Base-by-base conservation (phyloP, 495 filamentous ascomycete genomes). In the Lasiosphaeria ovina region DNA sequence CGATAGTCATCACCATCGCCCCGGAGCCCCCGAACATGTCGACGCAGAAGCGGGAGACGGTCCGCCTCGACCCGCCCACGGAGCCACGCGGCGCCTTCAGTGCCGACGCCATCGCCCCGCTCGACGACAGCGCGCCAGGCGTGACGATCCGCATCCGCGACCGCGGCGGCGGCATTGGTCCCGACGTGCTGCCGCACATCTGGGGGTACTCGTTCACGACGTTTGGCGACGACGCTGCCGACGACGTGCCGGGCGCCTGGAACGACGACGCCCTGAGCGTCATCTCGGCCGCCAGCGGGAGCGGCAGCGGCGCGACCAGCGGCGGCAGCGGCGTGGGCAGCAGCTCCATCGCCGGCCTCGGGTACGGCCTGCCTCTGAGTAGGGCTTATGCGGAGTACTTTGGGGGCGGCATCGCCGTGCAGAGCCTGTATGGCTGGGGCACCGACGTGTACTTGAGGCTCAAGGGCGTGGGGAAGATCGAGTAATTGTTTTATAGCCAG, bases 321-420 rank as follows among this genome's bases (percentile, higher is more conserved):
- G 76, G 98, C 33, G 94, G 94, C 3, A 98, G 98, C 75, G 94
- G 94, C 11, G 66, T 98, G 3, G 86, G 86, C 40, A 76, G 83
- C 3, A 89, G 85, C 66, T 91, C 87, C 55, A 92, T 98, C 60
- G 94, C 94, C 0, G 92, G 94, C 1, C 76, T 98, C 33, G 94
- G 94, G 3, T 98, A 98, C 75, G 94, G 94, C 11, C 66, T 98
- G 60, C 94, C 94, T 44, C 74, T 98, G 42, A 91, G 92, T 54
- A 83, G 94, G 64, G 93, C 94, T 0, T 98, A 98, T 75, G 94
- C 94, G 0, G 93, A 98, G 76, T 97, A 98, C 69, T 98, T 98
- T 79, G 94, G 94, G 3, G 94, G 94, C 1, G 91, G 93, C n/a
- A 92, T 98, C 62, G 85, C 84, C 7, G 87, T 98, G 59, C 94